Evolutionary conservation across 2,329 filamentous ascomycete genomes (phyloP).

Genomic region (Ascomycota sp.): DNA sequence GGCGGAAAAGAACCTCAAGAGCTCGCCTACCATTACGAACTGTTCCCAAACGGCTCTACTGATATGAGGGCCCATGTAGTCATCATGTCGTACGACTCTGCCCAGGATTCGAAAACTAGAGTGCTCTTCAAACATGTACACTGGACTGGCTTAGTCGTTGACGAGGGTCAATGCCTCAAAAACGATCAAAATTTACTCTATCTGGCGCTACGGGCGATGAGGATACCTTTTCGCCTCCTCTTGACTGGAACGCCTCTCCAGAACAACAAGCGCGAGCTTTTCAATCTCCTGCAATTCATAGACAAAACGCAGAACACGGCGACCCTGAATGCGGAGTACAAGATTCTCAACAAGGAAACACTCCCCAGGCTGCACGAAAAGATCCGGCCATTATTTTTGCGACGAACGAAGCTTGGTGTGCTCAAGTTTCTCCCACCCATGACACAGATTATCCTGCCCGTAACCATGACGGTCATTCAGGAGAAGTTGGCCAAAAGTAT

Average conservation of each 20-base stretch:
- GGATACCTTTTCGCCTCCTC: conserved; percentile 64
- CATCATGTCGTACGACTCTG: conserved; percentile 85
- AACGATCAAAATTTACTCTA: conserved; percentile 80
- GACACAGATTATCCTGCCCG: conserved; percentile 82
- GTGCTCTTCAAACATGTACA: conserved; percentile 47
- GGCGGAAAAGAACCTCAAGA: conserved; percentile 56
- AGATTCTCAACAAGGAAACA: conserved; percentile 64
- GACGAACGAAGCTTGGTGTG: conserved; percentile 75
- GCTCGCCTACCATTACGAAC: conserved; percentile 62
- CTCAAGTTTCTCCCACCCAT: conserved; percentile 83
- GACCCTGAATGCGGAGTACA: conserved; percentile 53
- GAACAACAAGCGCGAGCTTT: conserved; percentile 86
- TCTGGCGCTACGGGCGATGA: conserved; percentile 48
- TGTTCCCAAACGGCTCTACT: conserved; percentile 47
- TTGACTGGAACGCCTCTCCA: conserved; percentile 85
- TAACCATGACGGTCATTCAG: conserved; percentile 88
- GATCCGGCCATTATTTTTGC: conserved; percentile 51
- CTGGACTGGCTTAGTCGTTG: conserved; percentile 79
- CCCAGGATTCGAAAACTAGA: conserved; percentile 49
- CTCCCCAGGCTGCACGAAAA: conserved; percentile 62
- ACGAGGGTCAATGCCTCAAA: conserved; percentile 89
- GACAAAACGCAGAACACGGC: conserved; percentile 52
- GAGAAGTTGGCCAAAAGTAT: conserved; percentile 92
- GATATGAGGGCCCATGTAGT: conserved; percentile 78
- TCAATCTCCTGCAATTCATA: conserved; percentile 91